Evolutionary conservation across 2,329 filamentous ascomycete species (phyloP), one percentile per base, ranked within the genome.

Genomic region (Pseudohalonectria lignicola): DNA sequence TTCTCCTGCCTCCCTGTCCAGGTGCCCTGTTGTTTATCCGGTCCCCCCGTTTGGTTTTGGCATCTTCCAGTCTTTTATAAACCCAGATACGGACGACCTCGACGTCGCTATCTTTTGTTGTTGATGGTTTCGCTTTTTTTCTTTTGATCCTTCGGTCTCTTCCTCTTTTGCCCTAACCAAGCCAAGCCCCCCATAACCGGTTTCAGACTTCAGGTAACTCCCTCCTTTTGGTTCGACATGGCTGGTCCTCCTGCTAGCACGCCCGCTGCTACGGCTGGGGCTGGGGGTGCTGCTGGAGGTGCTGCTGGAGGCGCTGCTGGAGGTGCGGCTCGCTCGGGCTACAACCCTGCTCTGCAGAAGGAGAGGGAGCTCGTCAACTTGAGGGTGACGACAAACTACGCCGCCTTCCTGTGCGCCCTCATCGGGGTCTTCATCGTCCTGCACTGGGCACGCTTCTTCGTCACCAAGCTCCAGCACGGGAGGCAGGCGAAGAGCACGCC

Each of bases 341-440:
- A 26, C 23, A 26, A 26, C 23, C 23, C 23, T 26, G 23, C 23
- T 12, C 8, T 12, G 8, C 7, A 8, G 23, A 8, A 19, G 31
- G 17, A 34, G 15, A 38, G 45, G n/a, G 21, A 26, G 17, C 15
- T 19, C 10, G 5, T 34, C 19, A 47, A 46, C 31, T 34, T 42
- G 28, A 35, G 36, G 13, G 26, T 41, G 2, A 39, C 39, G 15
- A 36, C 31, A 7, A 45, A 45, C 34, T 46, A 43, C 35, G 45
- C 45, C 4, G 37, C 40, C 2, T 33, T 42, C 19, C 38, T 57
- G 10, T 50, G 48, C 31, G 50, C 53, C 16, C 42, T 57, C 33
- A 45, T 57, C 23, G 52, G 45, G 21, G 28, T 55, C 16, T 56
- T 56, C 37, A 43, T 53, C 16, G 19, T 57, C 17, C 42, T 52